Percentiles rank a stretch among this genome's conserved stretches.
Conservation (phyloP, 495 filamentous ascomycete genomes). For the Chaetomium cochliodes region DNA sequence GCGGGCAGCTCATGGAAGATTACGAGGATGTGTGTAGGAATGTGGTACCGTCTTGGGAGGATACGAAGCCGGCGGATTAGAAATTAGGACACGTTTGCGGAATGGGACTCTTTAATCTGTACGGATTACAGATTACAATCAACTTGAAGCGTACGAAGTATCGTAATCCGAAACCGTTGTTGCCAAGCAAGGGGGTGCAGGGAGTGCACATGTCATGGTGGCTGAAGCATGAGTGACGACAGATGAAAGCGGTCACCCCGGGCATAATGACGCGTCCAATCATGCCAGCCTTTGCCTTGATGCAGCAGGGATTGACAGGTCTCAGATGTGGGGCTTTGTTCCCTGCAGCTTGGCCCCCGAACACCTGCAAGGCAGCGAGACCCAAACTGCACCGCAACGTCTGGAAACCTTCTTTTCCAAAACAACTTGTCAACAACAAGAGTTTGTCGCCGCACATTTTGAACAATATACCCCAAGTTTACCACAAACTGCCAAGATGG, state of each 20-base stretch:
- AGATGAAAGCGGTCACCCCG: slow-evolving; percentile 5
- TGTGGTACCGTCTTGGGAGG: slow-evolving; percentile 82
- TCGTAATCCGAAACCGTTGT: neutral
- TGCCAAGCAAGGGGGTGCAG: neutral
- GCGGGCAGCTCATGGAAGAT: slow-evolving; percentile 62
- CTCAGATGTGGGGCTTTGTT: slow-evolving; percentile 15
- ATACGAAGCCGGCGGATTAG: slow-evolving; percentile 62
- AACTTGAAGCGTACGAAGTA: too few relatives aligned
- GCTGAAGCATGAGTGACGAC: neutral
- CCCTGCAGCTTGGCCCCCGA: slow-evolving; percentile 11
- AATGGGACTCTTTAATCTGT: too few relatives aligned
- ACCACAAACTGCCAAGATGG: slow-evolving; percentile 28
- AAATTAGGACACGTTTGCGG: neutral
- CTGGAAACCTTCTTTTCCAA: neutral
- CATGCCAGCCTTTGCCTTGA: neutral
- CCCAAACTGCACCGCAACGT: neutral
- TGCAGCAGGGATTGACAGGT: slow-evolving; percentile 21
- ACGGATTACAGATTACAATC: too few relatives aligned
- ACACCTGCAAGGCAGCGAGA: neutral
- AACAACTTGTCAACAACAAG: neutral
- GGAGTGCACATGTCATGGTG: neutral
- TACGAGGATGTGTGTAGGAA: slow-evolving; percentile 79
- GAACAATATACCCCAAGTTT: neutral
- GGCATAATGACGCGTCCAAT: slow-evolving; percentile 10
- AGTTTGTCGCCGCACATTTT: neutral